Evolutionary conservation across 78 protist genomes (phyloP).

Genomic region (Monosiga brevicollis): DNA sequence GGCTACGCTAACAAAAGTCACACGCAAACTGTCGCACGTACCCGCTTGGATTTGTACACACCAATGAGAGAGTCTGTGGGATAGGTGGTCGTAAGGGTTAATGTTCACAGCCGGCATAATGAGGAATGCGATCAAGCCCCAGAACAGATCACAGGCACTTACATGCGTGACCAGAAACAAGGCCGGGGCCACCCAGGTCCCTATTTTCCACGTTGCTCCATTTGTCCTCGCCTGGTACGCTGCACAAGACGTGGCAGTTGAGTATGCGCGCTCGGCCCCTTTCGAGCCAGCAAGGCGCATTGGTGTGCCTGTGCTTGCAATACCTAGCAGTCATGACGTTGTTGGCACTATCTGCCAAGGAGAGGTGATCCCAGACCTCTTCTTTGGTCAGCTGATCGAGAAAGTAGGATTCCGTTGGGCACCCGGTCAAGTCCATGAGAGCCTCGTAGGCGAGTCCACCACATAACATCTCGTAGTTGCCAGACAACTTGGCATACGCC

Average conservation of each 20-base stretch:
- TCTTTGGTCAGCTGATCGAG: background rate
- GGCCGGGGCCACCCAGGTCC: background rate
- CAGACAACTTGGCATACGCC: conserved; percentile 24
- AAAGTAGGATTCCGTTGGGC: background rate
- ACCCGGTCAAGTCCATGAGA: background rate
- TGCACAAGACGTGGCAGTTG: background rate
- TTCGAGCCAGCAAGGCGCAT: background rate
- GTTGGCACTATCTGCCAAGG: background rate
- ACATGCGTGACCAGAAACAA: background rate
- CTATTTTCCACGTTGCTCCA: background rate
- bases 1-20: too few relatives aligned
- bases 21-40: too few relatives aligned
- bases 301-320: background rate
- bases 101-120: too few relatives aligned
- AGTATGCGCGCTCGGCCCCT: background rate
- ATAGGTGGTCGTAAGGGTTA: too few relatives aligned
- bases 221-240: background rate
- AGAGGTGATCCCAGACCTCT: background rate
- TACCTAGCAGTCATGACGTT: background rate
- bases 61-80: too few relatives aligned
- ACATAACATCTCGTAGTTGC: background rate
- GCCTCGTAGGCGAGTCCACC: conserved; percentile 4
- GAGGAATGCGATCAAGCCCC: too few relatives aligned
- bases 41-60: too few relatives aligned
- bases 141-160: too few relatives aligned